These are phyloP conservation scores for Paraconiothyrium sp. DNA, from an alignment of 2,329 filamentous ascomycete genomes.

Conservation along the genomic window DNA sequence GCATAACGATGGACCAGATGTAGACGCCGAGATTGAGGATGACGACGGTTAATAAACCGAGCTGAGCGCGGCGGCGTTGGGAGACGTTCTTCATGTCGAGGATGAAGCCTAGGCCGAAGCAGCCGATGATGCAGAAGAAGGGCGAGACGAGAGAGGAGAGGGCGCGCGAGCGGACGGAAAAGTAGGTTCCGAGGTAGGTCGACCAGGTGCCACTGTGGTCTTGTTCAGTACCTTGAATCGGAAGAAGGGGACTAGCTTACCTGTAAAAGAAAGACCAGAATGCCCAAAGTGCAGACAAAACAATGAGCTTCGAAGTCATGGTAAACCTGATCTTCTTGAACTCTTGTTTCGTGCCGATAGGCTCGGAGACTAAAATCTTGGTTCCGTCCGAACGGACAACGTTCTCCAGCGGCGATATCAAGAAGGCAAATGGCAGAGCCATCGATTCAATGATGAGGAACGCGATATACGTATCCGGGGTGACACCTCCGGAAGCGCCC, in stretches of 20 bases:
- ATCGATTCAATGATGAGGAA: slow-evolving; percentile 60
- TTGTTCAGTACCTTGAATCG: slow-evolving; percentile 1
- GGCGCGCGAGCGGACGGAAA: slow-evolving; percentile 56
- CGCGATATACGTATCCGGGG: slow-evolving; percentile 58
- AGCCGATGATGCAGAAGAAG: slow-evolving; percentile 61
- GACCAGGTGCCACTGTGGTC: slow-evolving; percentile 55
- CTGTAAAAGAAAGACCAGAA: slow-evolving; percentile 60
- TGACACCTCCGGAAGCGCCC: slow-evolving; percentile 49
- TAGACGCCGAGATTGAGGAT: slow-evolving; percentile 60
- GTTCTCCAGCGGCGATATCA: slow-evolving; percentile 58
- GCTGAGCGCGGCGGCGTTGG: slow-evolving; percentile 59
- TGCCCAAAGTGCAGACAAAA: slow-evolving; percentile 55
- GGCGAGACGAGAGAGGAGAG: slow-evolving; percentile 59
- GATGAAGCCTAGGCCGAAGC: slow-evolving; percentile 64
- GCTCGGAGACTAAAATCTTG: slow-evolving; percentile 54
- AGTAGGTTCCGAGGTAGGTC: slow-evolving; percentile 57
- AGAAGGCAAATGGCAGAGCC: slow-evolving; percentile 57
- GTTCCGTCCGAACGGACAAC: slow-evolving; percentile 59
- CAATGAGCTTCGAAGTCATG: slow-evolving; percentile 49
- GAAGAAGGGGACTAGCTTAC: slow-evolving; percentile 10
- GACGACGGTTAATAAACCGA: slow-evolving; percentile 57
- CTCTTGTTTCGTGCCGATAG: slow-evolving; percentile 51
- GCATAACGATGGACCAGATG: slow-evolving; percentile 62
- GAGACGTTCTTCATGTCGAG: slow-evolving; percentile 72
- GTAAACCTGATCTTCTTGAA: slow-evolving; percentile 53